Evolutionary conservation across 768 basidiomycete species (phyloP).

Genomic region (Suillus tomentosus): DNA sequence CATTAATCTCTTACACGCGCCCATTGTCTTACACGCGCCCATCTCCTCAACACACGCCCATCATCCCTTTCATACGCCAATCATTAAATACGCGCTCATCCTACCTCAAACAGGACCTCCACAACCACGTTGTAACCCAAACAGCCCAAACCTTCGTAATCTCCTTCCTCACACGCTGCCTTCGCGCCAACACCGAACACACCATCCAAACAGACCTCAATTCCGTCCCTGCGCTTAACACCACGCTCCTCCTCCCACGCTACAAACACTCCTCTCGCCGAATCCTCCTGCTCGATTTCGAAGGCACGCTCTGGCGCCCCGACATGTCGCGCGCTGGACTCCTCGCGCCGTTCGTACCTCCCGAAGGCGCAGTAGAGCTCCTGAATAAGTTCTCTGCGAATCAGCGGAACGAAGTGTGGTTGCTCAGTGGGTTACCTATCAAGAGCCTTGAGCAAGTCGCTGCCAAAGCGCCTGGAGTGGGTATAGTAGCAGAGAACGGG

Average conservation of each 20-base stretch:
- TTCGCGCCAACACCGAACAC: slow-evolving; percentile 76
- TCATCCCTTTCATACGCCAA: neutral
- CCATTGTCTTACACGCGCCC: neutral
- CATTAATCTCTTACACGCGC: neutral
- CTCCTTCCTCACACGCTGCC: slow-evolving; percentile 72
- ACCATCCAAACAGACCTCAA: slow-evolving; percentile 32
- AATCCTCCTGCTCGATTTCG: slow-evolving; percentile 74
- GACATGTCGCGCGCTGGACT: slow-evolving; percentile 53
- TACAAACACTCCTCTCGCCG: slow-evolving; percentile 68
- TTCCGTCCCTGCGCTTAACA: slow-evolving; percentile 43
- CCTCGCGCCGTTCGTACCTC: slow-evolving; percentile 42
- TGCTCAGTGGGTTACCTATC: slow-evolving; percentile 74
- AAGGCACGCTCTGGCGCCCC: slow-evolving; percentile 75
- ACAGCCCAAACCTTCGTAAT: slow-evolving; percentile 84
- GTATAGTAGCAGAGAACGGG: slow-evolving; percentile 88
- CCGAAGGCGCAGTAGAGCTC: slow-evolving; percentile 43
- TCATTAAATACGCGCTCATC: slow-evolving; percentile 2
- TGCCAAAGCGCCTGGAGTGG: slow-evolving; percentile 62
- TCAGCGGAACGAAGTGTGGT: slow-evolving; percentile 74
- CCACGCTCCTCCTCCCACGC: slow-evolving; percentile 58
- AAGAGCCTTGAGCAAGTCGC: slow-evolving; percentile 65
- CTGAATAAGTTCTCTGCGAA: slow-evolving; percentile 64
- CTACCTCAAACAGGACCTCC: slow-evolving; percentile 54
- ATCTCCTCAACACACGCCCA: neutral
- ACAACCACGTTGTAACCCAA: slow-evolving; percentile 84